Percentiles rank a stretch among this genome's conserved stretches.
Conservation (phyloP, 129 eudicot genomes). For the Pulicaria dysenterica region DNA sequence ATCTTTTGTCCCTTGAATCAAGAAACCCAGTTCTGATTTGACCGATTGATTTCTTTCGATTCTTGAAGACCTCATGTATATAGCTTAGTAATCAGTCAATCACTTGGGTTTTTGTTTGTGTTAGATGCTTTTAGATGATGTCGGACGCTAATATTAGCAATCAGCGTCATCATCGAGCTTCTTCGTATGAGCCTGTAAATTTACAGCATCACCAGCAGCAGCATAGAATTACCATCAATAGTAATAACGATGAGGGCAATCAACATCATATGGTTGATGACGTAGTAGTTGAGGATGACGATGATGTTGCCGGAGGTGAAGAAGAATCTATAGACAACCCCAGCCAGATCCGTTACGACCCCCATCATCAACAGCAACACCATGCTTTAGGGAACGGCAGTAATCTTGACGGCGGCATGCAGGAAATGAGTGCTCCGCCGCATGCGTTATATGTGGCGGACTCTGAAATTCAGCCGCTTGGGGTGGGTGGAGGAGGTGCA, state of each 20-base stretch:
- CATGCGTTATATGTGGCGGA: slow-evolving; percentile 48
- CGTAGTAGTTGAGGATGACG: slow-evolving; percentile 51
- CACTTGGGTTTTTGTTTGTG: too few relatives aligned
- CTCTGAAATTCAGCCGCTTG: slow-evolving; percentile 35
- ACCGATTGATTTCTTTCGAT: too few relatives aligned
- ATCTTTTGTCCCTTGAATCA: too few relatives aligned
- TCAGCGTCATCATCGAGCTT: slow-evolving; percentile 17
- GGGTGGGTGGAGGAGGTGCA: slow-evolving; percentile 31
- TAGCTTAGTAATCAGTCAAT: too few relatives aligned
- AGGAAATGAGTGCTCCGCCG: slow-evolving; percentile 42
- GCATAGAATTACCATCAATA: slow-evolving; percentile 17
- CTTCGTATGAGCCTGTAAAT: slow-evolving; percentile 34
- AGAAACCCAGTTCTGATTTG: too few relatives aligned
- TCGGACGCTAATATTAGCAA: slow-evolving; percentile 37
- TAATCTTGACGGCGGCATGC: slow-evolving; percentile 36
- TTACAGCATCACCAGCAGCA: slow-evolving; percentile 44
- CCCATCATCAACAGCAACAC: slow-evolving; percentile 46
- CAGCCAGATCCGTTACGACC: slow-evolving; percentile 61
- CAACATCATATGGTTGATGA: slow-evolving; percentile 47
- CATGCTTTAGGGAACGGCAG: slow-evolving; percentile 40
- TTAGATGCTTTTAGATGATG: slow-evolving; percentile 20
- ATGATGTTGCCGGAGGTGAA: slow-evolving; percentile 47
- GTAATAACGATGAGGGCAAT: slow-evolving; percentile 12
- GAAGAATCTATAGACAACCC: slow-evolving; percentile 63
- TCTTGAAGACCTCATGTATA: too few relatives aligned